Conservation (phyloP, 345 rosid genomes). For the Lepidium sativum region DNA sequence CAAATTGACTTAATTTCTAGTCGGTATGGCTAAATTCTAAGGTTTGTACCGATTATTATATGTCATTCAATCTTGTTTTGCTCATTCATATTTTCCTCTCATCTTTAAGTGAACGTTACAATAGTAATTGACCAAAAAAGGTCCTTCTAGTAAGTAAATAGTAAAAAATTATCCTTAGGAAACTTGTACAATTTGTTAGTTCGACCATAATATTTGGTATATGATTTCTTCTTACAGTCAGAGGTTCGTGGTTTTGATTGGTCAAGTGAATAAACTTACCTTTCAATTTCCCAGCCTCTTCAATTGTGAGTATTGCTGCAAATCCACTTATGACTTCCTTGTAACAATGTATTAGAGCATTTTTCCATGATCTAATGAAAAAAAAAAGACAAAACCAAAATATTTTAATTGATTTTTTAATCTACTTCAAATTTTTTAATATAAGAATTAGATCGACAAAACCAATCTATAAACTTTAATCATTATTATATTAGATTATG, state of each 20-base stretch:
- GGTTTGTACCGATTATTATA: background rate
- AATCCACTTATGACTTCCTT: background rate
- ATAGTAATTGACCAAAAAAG: background rate
- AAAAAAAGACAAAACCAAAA: no score
- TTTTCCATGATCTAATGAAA: background rate
- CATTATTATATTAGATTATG: no score
- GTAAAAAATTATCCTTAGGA: background rate
- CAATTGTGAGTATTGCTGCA: constrained; percentile 12
- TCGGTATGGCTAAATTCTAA: background rate
- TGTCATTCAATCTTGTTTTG: background rate
- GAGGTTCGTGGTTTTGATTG: background rate
- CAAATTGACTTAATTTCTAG: background rate
- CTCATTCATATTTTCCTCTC: background rate
- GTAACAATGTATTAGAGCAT: constrained; percentile 5
- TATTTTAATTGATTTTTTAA: background rate
- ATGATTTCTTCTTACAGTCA: background rate
- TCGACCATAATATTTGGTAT: background rate
- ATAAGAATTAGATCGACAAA: no score
- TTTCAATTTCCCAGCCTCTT: constrained; percentile 9
- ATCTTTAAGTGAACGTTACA: background rate
- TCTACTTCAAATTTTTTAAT: background rate
- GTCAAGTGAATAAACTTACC: background rate
- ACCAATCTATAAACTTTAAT: no score
- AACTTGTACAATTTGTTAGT: background rate
- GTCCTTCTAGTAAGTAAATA: background rate